Evolutionary conservation across 495 filamentous ascomycete species (phyloP), one percentile per base, ranked within the genome.

Genomic region (Aspergillus asperescens): DNA sequence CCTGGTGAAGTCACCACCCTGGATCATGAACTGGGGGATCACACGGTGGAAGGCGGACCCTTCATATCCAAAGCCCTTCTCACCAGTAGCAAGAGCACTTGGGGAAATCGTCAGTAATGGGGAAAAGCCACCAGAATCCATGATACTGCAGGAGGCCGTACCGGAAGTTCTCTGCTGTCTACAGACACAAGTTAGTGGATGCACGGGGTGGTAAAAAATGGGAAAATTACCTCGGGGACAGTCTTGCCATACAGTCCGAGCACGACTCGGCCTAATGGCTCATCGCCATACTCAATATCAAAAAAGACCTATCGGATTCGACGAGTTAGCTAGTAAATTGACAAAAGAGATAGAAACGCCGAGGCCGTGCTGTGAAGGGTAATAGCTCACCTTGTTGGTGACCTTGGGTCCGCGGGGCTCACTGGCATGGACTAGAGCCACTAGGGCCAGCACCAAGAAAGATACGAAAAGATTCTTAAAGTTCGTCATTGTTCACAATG

Each of bases 21-120:
- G 93, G 69, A 96, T 96, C 93, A 98, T 98, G 78, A 98, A 98
- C 50, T 86, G 63, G 78, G 92, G 90, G 78, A 98, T 98, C 64
- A 98, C 94, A 74, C 93, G 88, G 82, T 98, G 93, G 86, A 98
- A 98, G 68, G 73, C 82, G 19, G 90, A 96, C 28, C 89, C 91
- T 71, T 96, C 83, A 69, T 96, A 98, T 50, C 93, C 93, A 65
- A 87, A 96, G 62, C 88, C 93, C 74, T 96, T 89, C 83, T 99
- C 90, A 57, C 93, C 93, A 52, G 93, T 97, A 60, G 91, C 88
- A 57, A 99, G 80, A 70, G 88, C 91, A 61, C 83, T 82, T 39
- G 28, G 24, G 44, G 52, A n/a, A 31, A 8, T 23, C 35, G 56
- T 57, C 15, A 68, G 47, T 39, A 56, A 22, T 15, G 16, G 8